These are phyloP conservation scores for Scortechinia acanthostroma DNA, from an alignment of 2,329 filamentous ascomycete genomes.

Conservation along the genomic window DNA sequence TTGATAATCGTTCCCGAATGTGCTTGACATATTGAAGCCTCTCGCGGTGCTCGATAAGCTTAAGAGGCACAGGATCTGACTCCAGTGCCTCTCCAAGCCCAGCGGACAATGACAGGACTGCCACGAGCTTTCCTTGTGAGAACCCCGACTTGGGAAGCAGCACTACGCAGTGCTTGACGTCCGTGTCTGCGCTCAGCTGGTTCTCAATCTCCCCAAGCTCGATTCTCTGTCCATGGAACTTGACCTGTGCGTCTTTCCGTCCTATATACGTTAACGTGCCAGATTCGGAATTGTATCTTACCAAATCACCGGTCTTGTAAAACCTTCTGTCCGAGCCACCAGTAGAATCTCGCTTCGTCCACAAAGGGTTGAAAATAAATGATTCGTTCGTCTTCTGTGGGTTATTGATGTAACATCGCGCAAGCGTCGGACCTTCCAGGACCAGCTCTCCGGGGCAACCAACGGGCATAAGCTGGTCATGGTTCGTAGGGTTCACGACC, in stretches of 20 bases:
- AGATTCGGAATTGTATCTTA: conserved; percentile 11
- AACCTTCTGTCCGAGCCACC: not conserved
- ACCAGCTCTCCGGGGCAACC: conserved; percentile 26
- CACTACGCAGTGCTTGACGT: conserved; percentile 21
- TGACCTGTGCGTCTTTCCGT: not conserved
- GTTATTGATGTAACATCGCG: conserved; percentile 27
- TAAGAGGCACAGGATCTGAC: conserved; percentile 9
- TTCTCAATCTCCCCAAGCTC: not conserved
- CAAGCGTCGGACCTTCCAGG: conserved; percentile 29
- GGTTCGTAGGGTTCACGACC: conserved; percentile 20
- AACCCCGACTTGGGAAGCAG: conserved; percentile 23
- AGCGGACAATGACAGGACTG: not conserved
- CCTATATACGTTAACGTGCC: conserved; percentile 20
- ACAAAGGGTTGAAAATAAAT: conserved; percentile 22
- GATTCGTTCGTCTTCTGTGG: conserved; percentile 22
- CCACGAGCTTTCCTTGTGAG: conserved; percentile 13
- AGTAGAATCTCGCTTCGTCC: conserved; percentile 11
- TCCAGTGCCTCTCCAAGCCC: not conserved
- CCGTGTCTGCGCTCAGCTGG: conserved; percentile 14
- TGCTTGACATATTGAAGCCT: not conserved
- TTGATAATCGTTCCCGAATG: not conserved
- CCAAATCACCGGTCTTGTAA: conserved; percentile 2
- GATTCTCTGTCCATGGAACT: not conserved
- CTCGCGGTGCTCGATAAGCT: not conserved
- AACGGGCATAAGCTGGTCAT: conserved; percentile 25